Evolutionary conservation across 202 grass and related monocot species (phyloP), one percentile per base, ranked within the genome.

Genomic region (Dendrocalamus latiflorus): DNA sequence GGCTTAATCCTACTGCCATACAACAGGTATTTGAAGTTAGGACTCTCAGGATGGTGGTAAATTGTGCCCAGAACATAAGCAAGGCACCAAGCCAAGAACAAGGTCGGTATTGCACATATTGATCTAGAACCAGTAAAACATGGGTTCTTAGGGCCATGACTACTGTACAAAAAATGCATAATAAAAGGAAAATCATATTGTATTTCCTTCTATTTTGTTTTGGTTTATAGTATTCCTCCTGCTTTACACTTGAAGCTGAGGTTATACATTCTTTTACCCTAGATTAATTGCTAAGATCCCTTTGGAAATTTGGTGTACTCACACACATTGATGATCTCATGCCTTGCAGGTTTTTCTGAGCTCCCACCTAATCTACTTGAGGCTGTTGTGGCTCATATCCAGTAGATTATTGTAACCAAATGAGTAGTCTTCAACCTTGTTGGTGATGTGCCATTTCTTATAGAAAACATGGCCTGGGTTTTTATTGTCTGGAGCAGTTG

Each of bases 401-500:
- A 98, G 81, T 68, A 95, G 70, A 93, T 98, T 22, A 91, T 95
- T 44, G 91, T 98, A 65, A 90, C 95, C 48, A 98, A 95, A 93
- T 98, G 83, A 93, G 86, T 82, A 24, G 30, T 22, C 9, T 18
- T 59, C 6, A 2, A 47, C 1, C 7, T 37, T 70, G 13, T 8
- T 33, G 16, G 30, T 13, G 55, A 42, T 11, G 26, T 21, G 6
- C 5, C 12, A 4, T 59, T 66, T 58, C 8, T 72, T 84, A 5
- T 4, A 30, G 25, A 62, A 62, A 16, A 30, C 11, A 17, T 7
- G 26, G 3, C 20, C 21, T 9, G n/a, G n/a, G n/a, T n/a, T n/a
- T n/a, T n/a, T n/a, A n/a, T n/a, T n/a, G n/a, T n/a, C n/a, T n/a
- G n/a, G 28, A 4, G 21, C 6, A 57, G 22, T 14, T 28, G 65